Evolutionary conservation across 2,329 filamentous ascomycete species (phyloP).

Genomic region (Mycosphaerella arachidis): DNA sequence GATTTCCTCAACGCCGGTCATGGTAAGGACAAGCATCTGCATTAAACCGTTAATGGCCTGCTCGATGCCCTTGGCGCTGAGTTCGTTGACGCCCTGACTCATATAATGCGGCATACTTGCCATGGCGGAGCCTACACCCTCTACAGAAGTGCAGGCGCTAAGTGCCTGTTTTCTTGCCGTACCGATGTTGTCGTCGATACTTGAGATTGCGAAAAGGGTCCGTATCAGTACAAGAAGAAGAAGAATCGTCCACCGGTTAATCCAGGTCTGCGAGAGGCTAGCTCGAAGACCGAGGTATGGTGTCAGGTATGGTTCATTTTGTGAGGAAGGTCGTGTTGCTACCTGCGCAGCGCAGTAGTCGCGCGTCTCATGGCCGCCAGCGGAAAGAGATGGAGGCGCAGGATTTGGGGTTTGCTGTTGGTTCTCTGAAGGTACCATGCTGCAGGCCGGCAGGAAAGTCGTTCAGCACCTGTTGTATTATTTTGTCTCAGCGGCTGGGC

Average conservation of each 20-base stretch:
- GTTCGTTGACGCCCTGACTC: slow-evolving; percentile 78
- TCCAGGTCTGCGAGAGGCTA: slow-evolving; percentile 90
- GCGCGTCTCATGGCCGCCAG: slow-evolving; percentile 59
- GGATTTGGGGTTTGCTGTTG: slow-evolving; percentile 52
- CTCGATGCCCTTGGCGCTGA: slow-evolving; percentile 76
- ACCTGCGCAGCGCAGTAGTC: slow-evolving; percentile 55
- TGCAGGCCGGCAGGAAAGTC: slow-evolving; percentile 27
- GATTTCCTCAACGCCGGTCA: slow-evolving; percentile 80
- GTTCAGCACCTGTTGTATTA: slow-evolving; percentile 19
- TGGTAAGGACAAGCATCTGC: slow-evolving; percentile 68
- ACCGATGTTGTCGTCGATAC: slow-evolving; percentile 67
- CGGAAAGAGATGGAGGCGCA: slow-evolving; percentile 55
- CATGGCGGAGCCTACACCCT: slow-evolving; percentile 90
- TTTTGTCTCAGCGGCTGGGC: slow-evolving; percentile 8
- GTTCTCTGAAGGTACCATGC: slow-evolving; percentile 49
- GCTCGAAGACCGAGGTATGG: slow-evolving; percentile 88
- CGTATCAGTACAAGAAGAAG: slow-evolving; percentile 79
- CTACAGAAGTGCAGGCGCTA: slow-evolving; percentile 84
- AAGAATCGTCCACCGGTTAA: slow-evolving; percentile 95
- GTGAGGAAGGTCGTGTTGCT: slow-evolving; percentile 53
- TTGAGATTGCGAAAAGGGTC: slow-evolving; percentile 69
- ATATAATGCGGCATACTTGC: slow-evolving; percentile 98
- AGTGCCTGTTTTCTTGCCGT: slow-evolving; percentile 77
- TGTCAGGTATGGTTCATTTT: slow-evolving; percentile 67
- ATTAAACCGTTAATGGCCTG: slow-evolving; percentile 76